Percentiles rank a stretch among this genome's conserved stretches.
These are phyloP conservation scores for Fusarium duplospermum DNA, from an alignment of 2,329 filamentous ascomycete genomes.

Conservation along the genomic window DNA sequence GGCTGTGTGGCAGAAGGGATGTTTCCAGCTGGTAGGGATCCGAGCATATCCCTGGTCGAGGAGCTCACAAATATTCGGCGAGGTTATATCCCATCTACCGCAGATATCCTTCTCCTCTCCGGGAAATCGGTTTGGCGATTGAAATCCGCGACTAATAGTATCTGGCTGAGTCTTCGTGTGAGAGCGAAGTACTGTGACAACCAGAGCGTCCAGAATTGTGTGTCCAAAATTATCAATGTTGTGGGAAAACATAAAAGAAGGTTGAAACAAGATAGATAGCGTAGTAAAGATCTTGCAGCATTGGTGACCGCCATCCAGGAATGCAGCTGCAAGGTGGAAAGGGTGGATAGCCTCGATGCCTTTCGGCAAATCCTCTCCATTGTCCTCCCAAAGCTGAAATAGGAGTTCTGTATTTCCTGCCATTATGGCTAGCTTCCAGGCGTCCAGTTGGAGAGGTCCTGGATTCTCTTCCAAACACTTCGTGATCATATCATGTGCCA, in stretches of 20 bases:
- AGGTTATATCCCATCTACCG: conserved; percentile 18
- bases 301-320: background rate
- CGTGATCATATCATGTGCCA: background rate
- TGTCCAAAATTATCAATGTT: conserved; percentile 12
- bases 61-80: background rate
- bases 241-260: background rate
- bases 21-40: conserved; percentile 20
- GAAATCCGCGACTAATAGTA: conserved; percentile 3
- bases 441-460: background rate
- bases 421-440: conserved; percentile 25
- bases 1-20: conserved; percentile 20
- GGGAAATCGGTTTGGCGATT: background rate
- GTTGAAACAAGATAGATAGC: fast-evolving
- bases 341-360: background rate
- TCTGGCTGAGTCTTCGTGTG: background rate
- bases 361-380: background rate
- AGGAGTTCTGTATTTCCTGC: background rate
- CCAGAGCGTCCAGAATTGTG: conserved; percentile 6
- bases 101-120: conserved; percentile 29
- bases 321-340: conserved; percentile 19
- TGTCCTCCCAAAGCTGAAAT: background rate
- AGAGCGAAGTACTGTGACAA: conserved; percentile 7
- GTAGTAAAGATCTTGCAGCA: background rate
- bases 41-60: conserved; percentile 10
- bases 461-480: background rate